Percentiles rank a stretch among this genome's conserved stretches.
These are phyloP conservation scores for Russula sp. DNA, from an alignment of 768 basidiomycete species.

Conservation along the genomic window DNA sequence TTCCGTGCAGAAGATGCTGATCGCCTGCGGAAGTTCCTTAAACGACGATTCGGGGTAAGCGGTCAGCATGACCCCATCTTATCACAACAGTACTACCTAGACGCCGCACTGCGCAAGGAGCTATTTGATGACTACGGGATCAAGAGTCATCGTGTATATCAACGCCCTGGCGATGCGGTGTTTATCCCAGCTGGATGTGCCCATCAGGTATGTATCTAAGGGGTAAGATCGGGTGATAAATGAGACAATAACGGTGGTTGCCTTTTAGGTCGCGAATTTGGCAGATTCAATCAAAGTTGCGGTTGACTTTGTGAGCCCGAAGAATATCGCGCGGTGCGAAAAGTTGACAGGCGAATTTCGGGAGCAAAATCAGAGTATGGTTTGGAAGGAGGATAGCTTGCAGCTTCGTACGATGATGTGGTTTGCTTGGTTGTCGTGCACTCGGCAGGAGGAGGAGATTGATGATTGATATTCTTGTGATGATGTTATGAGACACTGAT, in stretches of 20 bases:
- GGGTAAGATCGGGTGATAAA: background rate
- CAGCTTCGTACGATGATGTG: constrained; percentile 91
- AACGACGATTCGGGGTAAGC: constrained; percentile 49
- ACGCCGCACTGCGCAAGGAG: constrained; percentile 56
- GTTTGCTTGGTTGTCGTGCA: constrained; percentile 82
- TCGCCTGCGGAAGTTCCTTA: constrained; percentile 69
- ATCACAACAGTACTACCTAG: constrained; percentile 81
- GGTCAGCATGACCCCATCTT: constrained; percentile 81
- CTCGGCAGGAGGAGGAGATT: constrained; percentile 36
- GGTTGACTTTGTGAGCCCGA: constrained; percentile 89
- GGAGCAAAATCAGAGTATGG: constrained; percentile 77
- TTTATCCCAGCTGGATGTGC: constrained; percentile 94
- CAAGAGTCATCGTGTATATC: constrained; percentile 76
- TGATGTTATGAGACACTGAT: background rate
- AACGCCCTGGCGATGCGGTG: constrained; percentile 86
- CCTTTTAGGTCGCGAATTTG: constrained; percentile 72
- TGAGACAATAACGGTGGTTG: background rate
- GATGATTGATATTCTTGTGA: background rate
- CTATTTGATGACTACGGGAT: constrained; percentile 64
- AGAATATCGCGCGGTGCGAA: constrained; percentile 85
- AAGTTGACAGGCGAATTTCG: constrained; percentile 83
- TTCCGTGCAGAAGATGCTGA: constrained; percentile 76
- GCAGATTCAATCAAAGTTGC: constrained; percentile 97
- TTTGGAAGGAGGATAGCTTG: constrained; percentile 92
- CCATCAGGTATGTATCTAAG: constrained; percentile 56